phyloP scores from a whole-genome alignment of 306 rosid species.

The Sesbania bispinosa region DNA sequence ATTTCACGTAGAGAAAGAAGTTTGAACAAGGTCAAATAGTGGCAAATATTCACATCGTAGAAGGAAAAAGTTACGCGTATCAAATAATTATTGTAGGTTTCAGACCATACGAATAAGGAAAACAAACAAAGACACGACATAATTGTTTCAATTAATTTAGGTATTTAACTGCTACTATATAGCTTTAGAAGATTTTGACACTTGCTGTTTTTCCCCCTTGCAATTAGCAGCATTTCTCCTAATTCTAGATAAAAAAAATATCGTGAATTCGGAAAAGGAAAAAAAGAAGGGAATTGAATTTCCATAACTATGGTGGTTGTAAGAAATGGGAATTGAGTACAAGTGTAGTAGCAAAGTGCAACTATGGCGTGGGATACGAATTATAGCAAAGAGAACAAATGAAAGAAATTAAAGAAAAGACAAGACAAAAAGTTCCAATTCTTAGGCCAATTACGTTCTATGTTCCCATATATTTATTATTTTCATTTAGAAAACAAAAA shows the following conservation, averaged over 20 bases:
- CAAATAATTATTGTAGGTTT: not conserved
- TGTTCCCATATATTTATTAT: not conserved
- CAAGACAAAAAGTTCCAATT: not conserved
- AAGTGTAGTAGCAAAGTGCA: not conserved
- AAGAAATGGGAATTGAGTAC: not conserved
- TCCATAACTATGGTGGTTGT: not conserved
- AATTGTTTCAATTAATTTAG: not conserved
- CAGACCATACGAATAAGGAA: not conserved
- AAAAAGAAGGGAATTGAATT: not conserved
- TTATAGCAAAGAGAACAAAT: slow-evolving; percentile 13
- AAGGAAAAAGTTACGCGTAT: slow-evolving; percentile 2
- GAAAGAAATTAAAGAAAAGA: not conserved
- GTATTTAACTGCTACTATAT: not conserved
- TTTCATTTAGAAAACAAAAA: slow-evolving; percentile 2
- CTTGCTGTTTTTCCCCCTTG: not conserved
- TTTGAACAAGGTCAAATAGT: slow-evolving; percentile 21
- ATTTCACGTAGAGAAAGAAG: not conserved
- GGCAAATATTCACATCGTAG: not conserved
- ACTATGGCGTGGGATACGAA: not conserved
- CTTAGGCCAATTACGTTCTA: not conserved
- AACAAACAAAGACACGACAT: not conserved
- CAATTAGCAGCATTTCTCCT: not conserved
- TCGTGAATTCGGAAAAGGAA: slow-evolving; percentile 11
- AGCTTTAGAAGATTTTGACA: slow-evolving; percentile 18
- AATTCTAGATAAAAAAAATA: not conserved